Evolutionary conservation across 768 basidiomycete genomes (phyloP).

Genomic region (Russula sp.): DNA sequence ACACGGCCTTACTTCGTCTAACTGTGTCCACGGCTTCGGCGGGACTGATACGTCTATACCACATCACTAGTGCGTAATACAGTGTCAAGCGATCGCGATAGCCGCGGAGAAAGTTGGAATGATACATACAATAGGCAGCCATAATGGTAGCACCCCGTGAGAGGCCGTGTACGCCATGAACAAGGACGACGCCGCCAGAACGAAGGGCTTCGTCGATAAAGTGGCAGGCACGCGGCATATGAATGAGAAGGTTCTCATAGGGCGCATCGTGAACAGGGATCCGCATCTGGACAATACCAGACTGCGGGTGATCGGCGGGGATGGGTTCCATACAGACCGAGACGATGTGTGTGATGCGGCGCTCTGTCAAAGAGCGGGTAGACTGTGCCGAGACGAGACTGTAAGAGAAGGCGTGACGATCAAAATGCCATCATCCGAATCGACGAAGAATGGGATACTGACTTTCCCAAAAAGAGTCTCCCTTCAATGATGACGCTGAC

Average conservation of each 20-base stretch:
- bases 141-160: conserved; percentile 23
- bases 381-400: conserved; percentile 65
- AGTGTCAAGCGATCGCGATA: background rate
- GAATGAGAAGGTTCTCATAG: conserved; percentile 22
- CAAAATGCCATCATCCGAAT: background rate
- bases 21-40: conserved; percentile 17
- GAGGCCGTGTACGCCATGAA: conserved; percentile 22
- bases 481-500: conserved; percentile 58
- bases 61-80: conserved; percentile 16
- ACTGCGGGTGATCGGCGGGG: conserved; percentile 61
- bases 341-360: conserved; percentile 65
- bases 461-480: conserved; percentile 72
- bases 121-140: conserved; percentile 19
- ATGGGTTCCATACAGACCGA: conserved; percentile 65
- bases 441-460: conserved; percentile 29
- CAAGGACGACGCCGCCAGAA: conserved; percentile 22
- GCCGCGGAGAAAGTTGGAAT: background rate
- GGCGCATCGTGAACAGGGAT: conserved; percentile 34
- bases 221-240: conserved; percentile 21
- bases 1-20: conserved; percentile 16
- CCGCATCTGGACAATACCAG: conserved; percentile 58
- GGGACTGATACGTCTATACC: conserved; percentile 15
- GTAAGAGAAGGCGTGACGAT: background rate
- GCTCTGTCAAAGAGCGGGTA: conserved; percentile 60
- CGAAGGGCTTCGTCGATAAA: conserved; percentile 22